A percentile compares a stretch with the other conserved stretches of the same genome.
phyloP scores from a whole-genome alignment of 306 rosid species.

The Rosa chinensis region DNA sequence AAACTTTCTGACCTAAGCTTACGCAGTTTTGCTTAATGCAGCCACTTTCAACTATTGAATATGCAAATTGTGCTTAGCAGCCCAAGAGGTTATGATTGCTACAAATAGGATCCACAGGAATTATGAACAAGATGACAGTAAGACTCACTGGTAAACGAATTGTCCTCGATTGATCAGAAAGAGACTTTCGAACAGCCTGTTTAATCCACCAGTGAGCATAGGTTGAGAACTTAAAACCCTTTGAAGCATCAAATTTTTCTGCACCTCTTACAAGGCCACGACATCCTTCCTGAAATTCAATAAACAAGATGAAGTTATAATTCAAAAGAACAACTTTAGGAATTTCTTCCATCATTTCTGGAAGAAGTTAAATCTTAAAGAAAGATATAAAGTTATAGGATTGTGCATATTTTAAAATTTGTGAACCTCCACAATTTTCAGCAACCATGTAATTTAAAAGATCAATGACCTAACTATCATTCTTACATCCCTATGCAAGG shows the following conservation, averaged over 20 bases:
- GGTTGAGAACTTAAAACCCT: slow-evolving; percentile 97
- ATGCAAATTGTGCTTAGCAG: neutral
- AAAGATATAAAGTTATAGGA: neutral
- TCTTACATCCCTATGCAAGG: neutral
- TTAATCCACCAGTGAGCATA: slow-evolving; percentile 99
- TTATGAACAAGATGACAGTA: slow-evolving; percentile 8
- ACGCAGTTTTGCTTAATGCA: neutral
- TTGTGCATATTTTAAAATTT: neutral
- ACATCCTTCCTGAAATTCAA: slow-evolving; percentile 79
- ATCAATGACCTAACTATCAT: neutral
- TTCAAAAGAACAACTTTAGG: slow-evolving; percentile 10
- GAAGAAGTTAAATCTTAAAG: neutral
- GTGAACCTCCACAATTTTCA: neutral
- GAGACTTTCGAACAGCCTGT: slow-evolving; percentile 86
- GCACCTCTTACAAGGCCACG: slow-evolving; percentile 93
- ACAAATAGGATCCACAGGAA: slow-evolving; percentile 1
- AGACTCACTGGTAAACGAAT: slow-evolving; percentile 92
- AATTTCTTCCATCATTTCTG: neutral
- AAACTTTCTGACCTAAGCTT: neutral
- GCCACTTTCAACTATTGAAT: neutral
- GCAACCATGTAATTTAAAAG: neutral
- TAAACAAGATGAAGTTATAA: slow-evolving; percentile 8
- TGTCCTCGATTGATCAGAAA: slow-evolving; percentile 83
- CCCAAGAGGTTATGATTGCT: neutral
- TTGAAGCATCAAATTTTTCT: slow-evolving; percentile 92